These are phyloP conservation scores for Heteromeles arbutifolia DNA, from an alignment of 306 rosid genomes.

Conservation along the genomic window DNA sequence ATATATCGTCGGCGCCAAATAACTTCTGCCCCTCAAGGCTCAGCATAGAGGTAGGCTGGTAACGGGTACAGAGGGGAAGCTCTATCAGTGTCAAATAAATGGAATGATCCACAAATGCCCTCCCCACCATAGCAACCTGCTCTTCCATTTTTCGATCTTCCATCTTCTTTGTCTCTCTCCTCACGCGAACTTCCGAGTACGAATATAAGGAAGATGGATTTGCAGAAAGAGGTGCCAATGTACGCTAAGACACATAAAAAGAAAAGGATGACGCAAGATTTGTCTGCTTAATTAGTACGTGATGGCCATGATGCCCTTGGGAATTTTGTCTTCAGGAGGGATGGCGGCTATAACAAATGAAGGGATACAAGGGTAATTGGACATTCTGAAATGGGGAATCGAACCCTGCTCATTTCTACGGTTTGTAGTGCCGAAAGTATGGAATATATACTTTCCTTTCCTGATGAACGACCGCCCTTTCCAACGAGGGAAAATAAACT, in stretches of 20 bases:
- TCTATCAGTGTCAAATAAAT: conserved; percentile 45
- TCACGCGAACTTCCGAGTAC: not conserved
- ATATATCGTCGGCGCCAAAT: conserved; percentile 26
- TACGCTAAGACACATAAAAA: conserved; percentile 1
- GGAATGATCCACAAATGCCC: conserved; percentile 53
- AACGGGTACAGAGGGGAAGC: conserved; percentile 34
- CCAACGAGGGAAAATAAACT: not conserved
- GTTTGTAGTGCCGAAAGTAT: conserved; percentile 18
- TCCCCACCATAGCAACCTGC: conserved; percentile 45
- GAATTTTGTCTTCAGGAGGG: not conserved
- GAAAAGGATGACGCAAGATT: not conserved
- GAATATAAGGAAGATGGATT: conserved; percentile 8
- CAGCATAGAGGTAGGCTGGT: conserved; percentile 37
- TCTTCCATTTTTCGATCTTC: conserved; percentile 37
- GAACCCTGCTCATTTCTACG: conserved; percentile 25
- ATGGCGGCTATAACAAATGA: not conserved
- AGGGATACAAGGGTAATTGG: conserved; percentile 18
- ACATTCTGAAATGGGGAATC: conserved; percentile 13
- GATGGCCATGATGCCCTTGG: conserved; percentile 14
- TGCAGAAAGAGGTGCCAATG: conserved; percentile 5
- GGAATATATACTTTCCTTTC: conserved; percentile 27
- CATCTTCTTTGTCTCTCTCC: not conserved
- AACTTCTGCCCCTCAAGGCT: conserved; percentile 51
- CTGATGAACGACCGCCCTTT: not conserved
- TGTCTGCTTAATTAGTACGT: not conserved